These are phyloP conservation scores for Lophiostoma macrostomum DNA, from an alignment of 495 filamentous ascomycete genomes.

Conservation along the genomic window DNA sequence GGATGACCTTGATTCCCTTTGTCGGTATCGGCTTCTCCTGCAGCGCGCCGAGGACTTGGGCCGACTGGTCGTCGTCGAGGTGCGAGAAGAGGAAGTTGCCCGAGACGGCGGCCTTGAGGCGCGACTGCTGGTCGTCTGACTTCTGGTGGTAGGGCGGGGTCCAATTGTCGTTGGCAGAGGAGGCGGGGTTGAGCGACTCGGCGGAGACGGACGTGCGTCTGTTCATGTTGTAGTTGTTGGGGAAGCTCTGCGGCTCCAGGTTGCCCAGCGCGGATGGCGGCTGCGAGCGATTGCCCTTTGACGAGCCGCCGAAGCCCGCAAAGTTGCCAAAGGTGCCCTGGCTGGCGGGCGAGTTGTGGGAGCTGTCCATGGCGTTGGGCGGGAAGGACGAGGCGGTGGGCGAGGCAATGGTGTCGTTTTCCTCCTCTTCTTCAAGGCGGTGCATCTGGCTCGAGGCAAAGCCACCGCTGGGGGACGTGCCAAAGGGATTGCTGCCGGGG, in stretches of 20 bases:
- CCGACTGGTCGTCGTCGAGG: constrained; percentile 85
- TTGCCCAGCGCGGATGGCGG: constrained; percentile 24
- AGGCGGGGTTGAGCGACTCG: constrained; percentile 87
- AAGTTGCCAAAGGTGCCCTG: constrained; percentile 41
- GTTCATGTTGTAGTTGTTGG: constrained; percentile 87
- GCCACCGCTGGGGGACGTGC: constrained; percentile 38
- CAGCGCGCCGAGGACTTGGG: constrained; percentile 82
- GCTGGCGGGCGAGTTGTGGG: constrained; percentile 9
- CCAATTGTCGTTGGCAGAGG: constrained; percentile 83
- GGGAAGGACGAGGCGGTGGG: constrained; percentile 58
- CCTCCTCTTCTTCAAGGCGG: constrained; percentile 60
- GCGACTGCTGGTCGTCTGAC: constrained; percentile 70
- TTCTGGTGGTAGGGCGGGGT: constrained; percentile 80
- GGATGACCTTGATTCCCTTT: constrained; percentile 94
- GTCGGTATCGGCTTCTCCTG: constrained; percentile 94
- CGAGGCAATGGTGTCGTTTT: constrained; percentile 56
- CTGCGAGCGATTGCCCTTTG: constrained; percentile 8
- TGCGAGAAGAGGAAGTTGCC: constrained; percentile 93
- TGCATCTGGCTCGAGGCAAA: constrained; percentile 46
- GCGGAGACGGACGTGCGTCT: constrained; percentile 95
- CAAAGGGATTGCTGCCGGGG: constrained; percentile 57
- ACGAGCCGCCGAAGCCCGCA: constrained; percentile 26
- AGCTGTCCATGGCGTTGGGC: constrained; percentile 34
- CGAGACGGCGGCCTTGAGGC: constrained; percentile 77
- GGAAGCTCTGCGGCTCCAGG: constrained; percentile 63